phyloP scores from a whole-genome alignment of 2,329 filamentous ascomycete species.

The Colletotrichum australisinense region DNA sequence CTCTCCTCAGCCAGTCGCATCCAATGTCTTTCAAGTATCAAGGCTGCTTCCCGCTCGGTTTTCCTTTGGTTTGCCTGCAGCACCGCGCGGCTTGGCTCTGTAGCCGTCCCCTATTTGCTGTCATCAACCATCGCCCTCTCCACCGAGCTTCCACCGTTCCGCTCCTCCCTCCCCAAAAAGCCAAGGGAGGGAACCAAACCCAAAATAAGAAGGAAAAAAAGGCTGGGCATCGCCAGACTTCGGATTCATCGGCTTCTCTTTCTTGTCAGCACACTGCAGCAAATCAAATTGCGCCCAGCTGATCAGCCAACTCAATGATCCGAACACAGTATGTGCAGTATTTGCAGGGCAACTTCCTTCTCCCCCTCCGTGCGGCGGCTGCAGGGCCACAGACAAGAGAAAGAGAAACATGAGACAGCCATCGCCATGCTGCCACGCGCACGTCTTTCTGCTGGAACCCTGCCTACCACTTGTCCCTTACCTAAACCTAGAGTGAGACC shows the following conservation, averaged over 20 bases:
- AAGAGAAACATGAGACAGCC: background rate
- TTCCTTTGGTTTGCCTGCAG: background rate
- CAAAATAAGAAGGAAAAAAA: background rate
- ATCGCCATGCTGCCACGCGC: background rate
- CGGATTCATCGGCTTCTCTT: slow-evolving; percentile 22
- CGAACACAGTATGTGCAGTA: too few relatives aligned
- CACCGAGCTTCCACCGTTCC: slow-evolving; percentile 29
- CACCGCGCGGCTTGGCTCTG: background rate
- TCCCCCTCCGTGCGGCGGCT: background rate
- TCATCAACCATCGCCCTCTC: background rate
- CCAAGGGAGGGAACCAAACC: slow-evolving; percentile 33
- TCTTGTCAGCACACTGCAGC: background rate
- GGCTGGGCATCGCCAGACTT: slow-evolving; percentile 20
- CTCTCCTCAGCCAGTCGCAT: slow-evolving; percentile 12
- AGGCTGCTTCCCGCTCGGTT: background rate
- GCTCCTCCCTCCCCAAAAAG: slow-evolving; percentile 26
- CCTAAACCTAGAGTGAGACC: slow-evolving; percentile 7
- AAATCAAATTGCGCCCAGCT: background rate
- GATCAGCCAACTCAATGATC: background rate
- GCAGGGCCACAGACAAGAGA: background rate
- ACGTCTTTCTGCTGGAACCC: background rate
- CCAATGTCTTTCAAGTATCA: background rate
- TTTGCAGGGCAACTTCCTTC: too few relatives aligned
- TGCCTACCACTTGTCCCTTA: background rate
- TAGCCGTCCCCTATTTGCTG: slow-evolving; percentile 9